A percentile compares a stretch with the other conserved stretches of the same genome.
Evolutionary conservation across 768 basidiomycete species (phyloP).

Genomic region (Floccularia luteovirens): DNA sequence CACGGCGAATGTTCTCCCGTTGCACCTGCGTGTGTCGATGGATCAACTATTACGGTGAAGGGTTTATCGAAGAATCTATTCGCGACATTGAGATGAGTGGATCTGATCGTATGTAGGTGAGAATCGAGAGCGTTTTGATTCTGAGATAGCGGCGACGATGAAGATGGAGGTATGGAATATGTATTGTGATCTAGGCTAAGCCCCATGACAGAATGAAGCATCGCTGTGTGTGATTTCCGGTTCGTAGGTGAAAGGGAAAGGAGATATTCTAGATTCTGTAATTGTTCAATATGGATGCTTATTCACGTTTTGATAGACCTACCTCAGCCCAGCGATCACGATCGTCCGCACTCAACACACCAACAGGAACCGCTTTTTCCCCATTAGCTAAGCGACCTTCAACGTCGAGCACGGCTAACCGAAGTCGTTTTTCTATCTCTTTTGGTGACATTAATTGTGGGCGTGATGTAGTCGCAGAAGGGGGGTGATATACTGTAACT

Average conservation of each 20-base stretch:
- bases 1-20: conserved; percentile 88
- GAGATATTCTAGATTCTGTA: conserved; percentile 66
- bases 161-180: conserved; percentile 25
- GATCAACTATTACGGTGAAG: conserved; percentile 76
- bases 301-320: conserved; percentile 13
- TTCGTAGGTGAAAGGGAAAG: conserved; percentile 64
- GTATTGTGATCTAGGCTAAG: conserved; percentile 79
- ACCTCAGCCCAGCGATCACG: conserved; percentile 81
- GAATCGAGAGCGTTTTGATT: conserved; percentile 44
- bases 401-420: conserved; percentile 50
- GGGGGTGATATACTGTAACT: conserved; percentile 53
- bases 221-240: conserved; percentile 43
- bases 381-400: conserved; percentile 37
- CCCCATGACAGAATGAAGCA: conserved; percentile 71
- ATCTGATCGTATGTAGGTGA: conserved; percentile 69
- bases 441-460: conserved; percentile 24
- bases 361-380: conserved; percentile 54
- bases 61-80: conserved; percentile 94
- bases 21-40: conserved; percentile 76
- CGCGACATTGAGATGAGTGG: conserved; percentile 47
- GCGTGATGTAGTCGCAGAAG: conserved; percentile 11
- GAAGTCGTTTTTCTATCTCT: conserved; percentile 37
- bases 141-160: conserved; percentile 12
- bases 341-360: conserved; percentile 71
- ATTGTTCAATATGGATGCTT: conserved; percentile 1